Evolutionary conservation across 2,329 filamentous ascomycete genomes (phyloP), one percentile per base, ranked within the genome.

Genomic region (Ophiobolus disseminans): DNA sequence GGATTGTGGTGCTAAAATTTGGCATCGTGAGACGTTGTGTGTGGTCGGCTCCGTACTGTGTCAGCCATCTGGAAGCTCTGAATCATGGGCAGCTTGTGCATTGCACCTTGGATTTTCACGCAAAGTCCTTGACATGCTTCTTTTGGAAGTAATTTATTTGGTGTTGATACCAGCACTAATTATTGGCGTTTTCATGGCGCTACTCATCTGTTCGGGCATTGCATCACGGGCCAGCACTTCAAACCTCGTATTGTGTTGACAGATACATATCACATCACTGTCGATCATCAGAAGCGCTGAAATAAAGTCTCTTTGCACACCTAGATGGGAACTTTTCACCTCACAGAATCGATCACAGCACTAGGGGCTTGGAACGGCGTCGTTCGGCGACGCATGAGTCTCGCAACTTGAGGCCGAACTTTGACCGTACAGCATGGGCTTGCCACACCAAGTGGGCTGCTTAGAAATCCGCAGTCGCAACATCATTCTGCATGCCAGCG

Each of bases 321-420:
- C 62, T 35, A 32, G 55, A 57, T 19, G 39, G 55, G 62, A 42
- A 62, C 38, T 31, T 40, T 48, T 20, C 16, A 6, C 13, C 9
- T 20, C 23, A 53, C 40, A 38, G 36, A 30, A 55, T 67, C 38
- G 60, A 66, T 60, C 30, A 25, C 51, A 48, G 63, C 62, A 58
- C 63, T 67, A 65, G 46, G 53, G 60, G 60, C 61, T 66, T 67
- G 61, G 62, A 41, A 54, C 52, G 51, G 57, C 42, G 38, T 53
- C 40, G 21, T 34, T 48, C 50, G 50, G 55, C 57, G 37, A 39
- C 13, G 22, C 13, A 8, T 37, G 3, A 4, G 9, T 10, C 5
- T n/a, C 13, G 20, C 35, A 21, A 23, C 32, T 35, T 40, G 23
- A 37, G 23, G 37, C 50, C 40, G 42, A 58, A 26, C 7, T 21